Base-by-base conservation (phyloP, 2,329 filamentous ascomycete genomes). In the Lachnellula cervina region DNA sequence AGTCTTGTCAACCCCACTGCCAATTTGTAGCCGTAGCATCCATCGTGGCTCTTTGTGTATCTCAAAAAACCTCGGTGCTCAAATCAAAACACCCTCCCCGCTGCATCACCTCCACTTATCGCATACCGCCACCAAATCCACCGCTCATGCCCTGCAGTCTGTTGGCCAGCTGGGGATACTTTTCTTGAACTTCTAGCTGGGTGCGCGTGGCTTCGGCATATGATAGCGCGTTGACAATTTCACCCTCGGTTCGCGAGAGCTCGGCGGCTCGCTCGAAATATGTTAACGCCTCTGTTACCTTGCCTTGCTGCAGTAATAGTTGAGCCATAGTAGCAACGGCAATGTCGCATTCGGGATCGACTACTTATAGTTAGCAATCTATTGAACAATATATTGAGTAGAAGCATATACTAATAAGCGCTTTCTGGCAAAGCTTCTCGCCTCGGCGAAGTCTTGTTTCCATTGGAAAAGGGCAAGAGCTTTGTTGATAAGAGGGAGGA, bases 261-360 rank as follows among this genome's bases (percentile, higher is more conserved):
- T 97, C 92, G 28, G 93, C 94, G 2, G 94, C 94, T 59, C 90
- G 88, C 79, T 97, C 92, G 71, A 99, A 99, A 79, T 97, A 97
- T 74, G 88, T 90, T 63, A 99, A 84, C 0, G 94, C 94, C 61
- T 97, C 90, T 37, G 88, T 89, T 56, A 99, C 93, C 77, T 97
- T 97, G 73, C 94, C 94, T 78, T 97, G 94, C 74, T 99, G 94
- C 37, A 99, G 83, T 51, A 99, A 86, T 43, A 99, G 84, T 75
- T 99, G 94, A 11, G 94, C 94, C 90, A 99, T 97, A 53, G 94
- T 99, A 52, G 94, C 94, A 43, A 99, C 94, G 43, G 94, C 94
- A 69, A 99, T 99, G 69, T 99, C 94, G 71, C 94, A 99, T 73
- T 99, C 94, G 25, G 94, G 94, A 69, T 99, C 94, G 71, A 99